Evolutionary conservation across 805 yeast genomes (phyloP).

Genomic region (Schizosaccharomyces japonicus): DNA sequence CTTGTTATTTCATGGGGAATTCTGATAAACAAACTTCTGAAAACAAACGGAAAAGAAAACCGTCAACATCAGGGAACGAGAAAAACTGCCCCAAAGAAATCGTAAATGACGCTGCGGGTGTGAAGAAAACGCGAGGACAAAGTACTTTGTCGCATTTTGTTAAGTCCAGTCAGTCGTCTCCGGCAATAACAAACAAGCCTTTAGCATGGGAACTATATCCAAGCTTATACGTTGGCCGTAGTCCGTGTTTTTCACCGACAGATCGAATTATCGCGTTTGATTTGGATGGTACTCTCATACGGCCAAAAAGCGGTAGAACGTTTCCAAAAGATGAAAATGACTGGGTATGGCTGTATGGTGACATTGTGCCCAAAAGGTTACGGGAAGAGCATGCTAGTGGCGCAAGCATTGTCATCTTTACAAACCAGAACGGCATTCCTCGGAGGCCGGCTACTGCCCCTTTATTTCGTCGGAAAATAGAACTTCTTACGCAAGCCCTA

Average conservation of each 20-base stretch:
- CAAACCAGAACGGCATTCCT: constrained; percentile 62
- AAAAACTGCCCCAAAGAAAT: no score
- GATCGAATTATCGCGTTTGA: neutral
- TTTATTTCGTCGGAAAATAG: constrained; percentile 41
- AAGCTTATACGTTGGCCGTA: neutral
- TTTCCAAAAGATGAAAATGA: constrained; percentile 40
- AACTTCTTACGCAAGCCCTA: constrained; percentile 7
- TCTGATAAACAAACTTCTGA: no score
- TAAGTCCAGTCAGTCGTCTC: no score
- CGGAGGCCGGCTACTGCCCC: constrained; percentile 18
- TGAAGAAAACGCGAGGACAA: no score
- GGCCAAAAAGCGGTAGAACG: constrained; percentile 35
- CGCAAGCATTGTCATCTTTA: constrained; percentile 37
- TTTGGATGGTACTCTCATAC: constrained; percentile 47
- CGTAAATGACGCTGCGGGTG: no score
- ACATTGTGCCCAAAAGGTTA: constrained; percentile 7
- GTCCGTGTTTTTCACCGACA: neutral
- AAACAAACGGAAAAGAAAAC: no score
- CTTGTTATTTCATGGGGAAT: no score
- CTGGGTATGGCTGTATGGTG: constrained; percentile 38
- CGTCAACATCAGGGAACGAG: no score
- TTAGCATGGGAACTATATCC: no score
- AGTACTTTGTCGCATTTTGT: no score
- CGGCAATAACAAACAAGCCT: no score
- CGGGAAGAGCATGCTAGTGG: neutral